A percentile compares a stretch with the other conserved stretches of the same genome.
phyloP scores from a whole-genome alignment of 106 monocot genomes.

The Hemerocallis citrina region DNA sequence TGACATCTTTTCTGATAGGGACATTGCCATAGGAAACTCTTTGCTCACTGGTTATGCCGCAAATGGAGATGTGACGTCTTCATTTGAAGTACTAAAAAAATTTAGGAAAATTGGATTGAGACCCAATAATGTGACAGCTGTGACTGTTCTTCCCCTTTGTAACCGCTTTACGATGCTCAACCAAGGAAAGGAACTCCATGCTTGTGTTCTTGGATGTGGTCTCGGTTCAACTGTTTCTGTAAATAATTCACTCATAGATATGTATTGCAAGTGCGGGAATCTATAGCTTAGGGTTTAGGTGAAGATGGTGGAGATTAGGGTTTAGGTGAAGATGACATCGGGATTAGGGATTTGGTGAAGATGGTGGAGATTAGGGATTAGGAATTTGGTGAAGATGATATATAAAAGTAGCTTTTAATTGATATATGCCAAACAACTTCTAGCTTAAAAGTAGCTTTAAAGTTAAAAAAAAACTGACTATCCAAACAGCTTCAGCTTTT shows the following conservation, averaged over 20 bases:
- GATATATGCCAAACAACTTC: no score
- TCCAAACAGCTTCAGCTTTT: no score
- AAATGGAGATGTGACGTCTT: constrained; percentile 22
- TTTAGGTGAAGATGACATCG: no score
- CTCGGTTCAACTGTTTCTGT: constrained; percentile 21
- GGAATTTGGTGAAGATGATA: no score
- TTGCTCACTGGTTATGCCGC: constrained; percentile 41
- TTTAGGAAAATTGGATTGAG: constrained; percentile 15
- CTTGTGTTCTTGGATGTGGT: constrained; percentile 14
- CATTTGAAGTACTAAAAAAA: constrained; percentile 16
- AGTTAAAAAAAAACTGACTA: no score
- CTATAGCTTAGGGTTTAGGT: constrained; percentile 23
- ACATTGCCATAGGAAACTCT: constrained; percentile 50
- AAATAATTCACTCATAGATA: constrained; percentile 41
- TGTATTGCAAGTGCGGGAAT: constrained; percentile 65
- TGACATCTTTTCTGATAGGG: constrained; percentile 8
- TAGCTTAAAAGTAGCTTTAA: no score
- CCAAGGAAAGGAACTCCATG: constrained; percentile 54
- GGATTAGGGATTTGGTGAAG: no score
- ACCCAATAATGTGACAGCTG: constrained; percentile 31
- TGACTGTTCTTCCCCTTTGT: constrained; percentile 48
- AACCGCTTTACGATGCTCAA: constrained; percentile 32
- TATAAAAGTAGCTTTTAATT: no score
- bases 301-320: no score
- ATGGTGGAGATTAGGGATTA: no score